A percentile compares a stretch with the other conserved stretches of the same genome.
Evolutionary conservation across 2,329 filamentous ascomycete species (phyloP).

Genomic region (Aspergillus chevalieri): DNA sequence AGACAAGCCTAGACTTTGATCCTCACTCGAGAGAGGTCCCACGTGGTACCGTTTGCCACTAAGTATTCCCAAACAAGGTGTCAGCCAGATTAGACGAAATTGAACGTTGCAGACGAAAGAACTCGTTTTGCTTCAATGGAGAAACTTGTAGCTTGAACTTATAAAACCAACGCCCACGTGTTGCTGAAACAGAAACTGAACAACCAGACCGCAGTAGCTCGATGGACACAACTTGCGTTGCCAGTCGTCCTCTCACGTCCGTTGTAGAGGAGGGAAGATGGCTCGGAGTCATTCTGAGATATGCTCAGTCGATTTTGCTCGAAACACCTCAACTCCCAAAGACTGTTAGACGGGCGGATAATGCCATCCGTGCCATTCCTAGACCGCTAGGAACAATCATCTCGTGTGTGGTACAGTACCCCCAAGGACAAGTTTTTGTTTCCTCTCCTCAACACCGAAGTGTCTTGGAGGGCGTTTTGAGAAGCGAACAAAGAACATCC

Average conservation of each 20-base stretch:
- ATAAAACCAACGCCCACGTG: background rate
- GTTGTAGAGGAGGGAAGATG: slow-evolving; percentile 6
- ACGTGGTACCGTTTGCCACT: slow-evolving; percentile 23
- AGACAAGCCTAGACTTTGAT: slow-evolving; percentile 94
- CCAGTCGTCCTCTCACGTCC: slow-evolving; percentile 8
- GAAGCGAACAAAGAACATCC: slow-evolving; percentile 89
- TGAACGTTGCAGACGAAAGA: slow-evolving; percentile 4
- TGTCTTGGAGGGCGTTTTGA: slow-evolving; percentile 57
- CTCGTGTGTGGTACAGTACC: slow-evolving; percentile 74
- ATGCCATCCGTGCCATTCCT: slow-evolving; percentile 7
- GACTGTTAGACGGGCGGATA: background rate
- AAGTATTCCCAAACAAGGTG: slow-evolving; percentile 3
- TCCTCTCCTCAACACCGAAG: slow-evolving; percentile 56
- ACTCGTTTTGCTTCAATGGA: slow-evolving; percentile 2
- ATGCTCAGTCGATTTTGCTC: slow-evolving; percentile 7
- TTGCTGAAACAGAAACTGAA: slow-evolving; percentile 11
- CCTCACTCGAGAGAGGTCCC: slow-evolving; percentile 88
- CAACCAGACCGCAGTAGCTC: slow-evolving; percentile 4
- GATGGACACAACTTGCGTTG: slow-evolving; percentile 11
- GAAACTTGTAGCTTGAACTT: background rate
- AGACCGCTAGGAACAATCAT: slow-evolving; percentile 41
- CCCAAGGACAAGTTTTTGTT: slow-evolving; percentile 92
- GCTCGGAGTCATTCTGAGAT: slow-evolving; percentile 4
- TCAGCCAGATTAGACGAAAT: slow-evolving; percentile 13
- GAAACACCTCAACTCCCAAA: slow-evolving; percentile 19